Conservation (phyloP, 495 filamentous ascomycete species). For the Rusavskia elegans region DNA sequence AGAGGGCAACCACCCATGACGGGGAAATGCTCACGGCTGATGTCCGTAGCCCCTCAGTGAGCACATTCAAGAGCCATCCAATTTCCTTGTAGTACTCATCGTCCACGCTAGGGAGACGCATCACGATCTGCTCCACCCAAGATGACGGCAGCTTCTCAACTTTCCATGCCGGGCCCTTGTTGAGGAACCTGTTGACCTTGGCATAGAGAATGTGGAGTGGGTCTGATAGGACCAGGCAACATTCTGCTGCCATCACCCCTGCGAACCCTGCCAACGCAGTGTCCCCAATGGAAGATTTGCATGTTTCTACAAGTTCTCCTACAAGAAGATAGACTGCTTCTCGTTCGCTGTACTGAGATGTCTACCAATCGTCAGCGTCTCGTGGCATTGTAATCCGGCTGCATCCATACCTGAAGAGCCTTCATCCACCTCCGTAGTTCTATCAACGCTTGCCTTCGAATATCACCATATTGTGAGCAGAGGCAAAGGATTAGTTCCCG, state of each 20-base stretch:
- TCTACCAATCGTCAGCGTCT: slow-evolving; percentile 17
- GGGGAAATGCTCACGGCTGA: slow-evolving; percentile 23
- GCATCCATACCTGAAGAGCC: slow-evolving; percentile 38
- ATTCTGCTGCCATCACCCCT: slow-evolving; percentile 55
- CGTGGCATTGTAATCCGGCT: not conserved
- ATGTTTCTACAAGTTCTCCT: slow-evolving; percentile 64
- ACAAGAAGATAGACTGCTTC: slow-evolving; percentile 59
- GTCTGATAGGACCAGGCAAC: slow-evolving; percentile 49
- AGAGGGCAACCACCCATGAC: not conserved
- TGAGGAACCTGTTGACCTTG: slow-evolving; percentile 75
- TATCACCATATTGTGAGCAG: slow-evolving; percentile 53
- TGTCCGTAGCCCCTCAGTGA: slow-evolving; percentile 53
- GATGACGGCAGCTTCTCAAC: slow-evolving; percentile 55
- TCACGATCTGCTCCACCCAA: slow-evolving; percentile 56
- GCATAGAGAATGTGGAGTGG: slow-evolving; percentile 73
- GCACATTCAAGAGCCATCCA: slow-evolving; percentile 64
- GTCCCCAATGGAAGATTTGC: slow-evolving; percentile 32
- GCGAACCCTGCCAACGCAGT: slow-evolving; percentile 55
- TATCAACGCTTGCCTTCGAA: slow-evolving; percentile 59
- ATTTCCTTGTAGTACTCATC: slow-evolving; percentile 62
- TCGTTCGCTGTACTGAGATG: slow-evolving; percentile 59
- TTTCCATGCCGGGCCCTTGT: slow-evolving; percentile 57
- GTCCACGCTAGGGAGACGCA: slow-evolving; percentile 52
- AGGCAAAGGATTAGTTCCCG: slow-evolving; percentile 55
- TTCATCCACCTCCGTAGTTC: slow-evolving; percentile 47